A percentile compares a stretch with the other conserved stretches of the same genome.
These are phyloP conservation scores for Oryza coarctata DNA, from an alignment of 176 grass and related monocot species.

Conservation along the genomic window DNA sequence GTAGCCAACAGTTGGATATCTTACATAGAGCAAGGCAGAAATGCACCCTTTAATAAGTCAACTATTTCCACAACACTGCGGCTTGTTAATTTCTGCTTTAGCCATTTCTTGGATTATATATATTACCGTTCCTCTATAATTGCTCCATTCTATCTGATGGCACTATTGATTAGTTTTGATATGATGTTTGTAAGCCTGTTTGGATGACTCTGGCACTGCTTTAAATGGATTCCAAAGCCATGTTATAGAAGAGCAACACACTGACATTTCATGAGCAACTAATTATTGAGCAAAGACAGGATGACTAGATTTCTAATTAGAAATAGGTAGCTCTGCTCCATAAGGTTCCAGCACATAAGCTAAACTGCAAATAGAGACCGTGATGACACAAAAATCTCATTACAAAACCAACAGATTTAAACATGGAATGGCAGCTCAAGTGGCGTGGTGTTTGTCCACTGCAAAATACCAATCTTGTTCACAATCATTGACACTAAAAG, in stretches of 20 bases:
- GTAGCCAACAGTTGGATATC: background rate
- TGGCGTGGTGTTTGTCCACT: background rate
- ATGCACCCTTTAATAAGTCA: background rate
- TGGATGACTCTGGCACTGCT: background rate
- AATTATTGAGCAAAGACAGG: background rate
- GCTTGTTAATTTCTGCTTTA: too few species aligned
- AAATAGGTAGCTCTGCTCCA: background rate
- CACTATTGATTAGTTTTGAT: too few species aligned
- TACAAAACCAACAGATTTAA: background rate
- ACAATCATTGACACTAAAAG: constrained; percentile 21
- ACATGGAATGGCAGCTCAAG: background rate
- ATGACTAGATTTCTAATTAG: background rate
- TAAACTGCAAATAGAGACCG: background rate
- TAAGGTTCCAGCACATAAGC: background rate
- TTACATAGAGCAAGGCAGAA: background rate
- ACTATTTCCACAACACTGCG: too few species aligned
- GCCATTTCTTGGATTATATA: too few species aligned
- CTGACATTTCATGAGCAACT: background rate
- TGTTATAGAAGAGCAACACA: background rate
- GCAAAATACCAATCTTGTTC: background rate
- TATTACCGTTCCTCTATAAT: too few species aligned
- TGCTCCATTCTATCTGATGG: too few species aligned
- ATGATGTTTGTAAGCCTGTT: too few species aligned
- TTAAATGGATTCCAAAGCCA: background rate
- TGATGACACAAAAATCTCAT: background rate